These are phyloP conservation scores for Pseudogymnoascus sp. DNA, from an alignment of 2,329 filamentous ascomycete species.

Conservation along the genomic window DNA sequence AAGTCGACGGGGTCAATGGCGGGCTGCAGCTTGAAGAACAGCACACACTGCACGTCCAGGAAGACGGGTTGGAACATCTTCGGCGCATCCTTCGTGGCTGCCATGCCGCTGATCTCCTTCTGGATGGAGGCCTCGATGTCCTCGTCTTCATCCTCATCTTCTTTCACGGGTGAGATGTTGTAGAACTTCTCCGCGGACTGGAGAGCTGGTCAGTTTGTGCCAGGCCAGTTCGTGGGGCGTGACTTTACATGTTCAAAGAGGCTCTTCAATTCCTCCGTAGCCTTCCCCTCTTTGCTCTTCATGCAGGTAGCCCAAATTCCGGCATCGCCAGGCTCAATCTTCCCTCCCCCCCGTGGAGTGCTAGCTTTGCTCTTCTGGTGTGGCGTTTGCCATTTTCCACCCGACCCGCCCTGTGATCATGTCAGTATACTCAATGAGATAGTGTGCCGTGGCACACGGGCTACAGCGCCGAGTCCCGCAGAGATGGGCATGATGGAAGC, in stretches of 20 bases:
- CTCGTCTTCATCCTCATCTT: slow-evolving; percentile 34
- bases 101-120: slow-evolving; percentile 61
- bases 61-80: slow-evolving; percentile 45
- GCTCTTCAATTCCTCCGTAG: slow-evolving; percentile 56
- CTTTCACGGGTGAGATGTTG: slow-evolving; percentile 31
- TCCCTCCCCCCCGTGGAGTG: slow-evolving; percentile 34
- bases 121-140: slow-evolving; percentile 68
- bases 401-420: slow-evolving; percentile 34
- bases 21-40: slow-evolving; percentile 50
- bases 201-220: slow-evolving; percentile 7
- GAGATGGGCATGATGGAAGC: neutral
- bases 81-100: slow-evolving; percentile 33
- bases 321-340: slow-evolving; percentile 57
- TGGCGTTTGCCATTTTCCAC: slow-evolving; percentile 53
- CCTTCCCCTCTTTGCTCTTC: slow-evolving; percentile 61
- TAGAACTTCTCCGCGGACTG: slow-evolving; percentile 60
- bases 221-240: slow-evolving; percentile 8
- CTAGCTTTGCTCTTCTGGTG: slow-evolving; percentile 45
- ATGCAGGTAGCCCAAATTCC: slow-evolving; percentile 76
- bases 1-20: slow-evolving; percentile 50
- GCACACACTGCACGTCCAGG: slow-evolving; percentile 51
- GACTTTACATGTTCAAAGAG: slow-evolving; percentile 56
- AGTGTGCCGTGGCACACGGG: neutral
- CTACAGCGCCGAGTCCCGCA: neutral
- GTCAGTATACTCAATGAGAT: slow-evolving; percentile 5